Base-by-base conservation (phyloP, 768 basidiomycete species). In the Lepiota venenata region DNA sequence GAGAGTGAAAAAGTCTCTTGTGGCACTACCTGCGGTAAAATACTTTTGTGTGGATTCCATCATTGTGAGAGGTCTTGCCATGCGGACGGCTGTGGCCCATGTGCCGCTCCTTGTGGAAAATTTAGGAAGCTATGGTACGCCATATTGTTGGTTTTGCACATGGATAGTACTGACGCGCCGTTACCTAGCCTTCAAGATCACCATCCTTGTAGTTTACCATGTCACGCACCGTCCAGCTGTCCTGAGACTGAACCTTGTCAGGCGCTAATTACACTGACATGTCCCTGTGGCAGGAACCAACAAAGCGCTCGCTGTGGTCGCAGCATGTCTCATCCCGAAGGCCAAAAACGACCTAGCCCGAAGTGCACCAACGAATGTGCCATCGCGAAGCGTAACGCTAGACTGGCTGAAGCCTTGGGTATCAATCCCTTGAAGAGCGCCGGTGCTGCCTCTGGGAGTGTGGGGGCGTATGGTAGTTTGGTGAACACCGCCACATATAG, bases 221-320 rank as follows among this genome's bases (percentile, higher is more conserved):
- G 96, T 65, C 97, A 98, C 61, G 94, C 94, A 1, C 97, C 97
- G 0, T 78, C 92, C 0, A 71, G 81, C 9, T 98, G 97, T 66
- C 75, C 85, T 5, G 91, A 97, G 69, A 76, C 80, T 2, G 81
- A 87, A 9, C 84, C 93, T 2, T 99, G 96, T 63, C 78, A 77
- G 21, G 68, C 84, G 0, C 66, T 82, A 9, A 75, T 93, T 50
- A 82, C 76, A 2, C 74, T 95, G 38, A 74, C 79, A 0, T 98
- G 96, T 64, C 74, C 88, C 0, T 98, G 96, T 64, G 91, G 92
- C 0, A 80, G 93, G 48, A 79, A 95, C 44, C 82, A 82, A 20
- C 89, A 91, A 60, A 73, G 81, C 0, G 76, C 87, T 0, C 74
- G 78, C 0, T 98, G 97, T 67, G 91, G 91, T 0, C 80, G 83